phyloP scores from a whole-genome alignment of 495 filamentous ascomycete genomes.

The Hyaloscypha finlandica region DNA sequence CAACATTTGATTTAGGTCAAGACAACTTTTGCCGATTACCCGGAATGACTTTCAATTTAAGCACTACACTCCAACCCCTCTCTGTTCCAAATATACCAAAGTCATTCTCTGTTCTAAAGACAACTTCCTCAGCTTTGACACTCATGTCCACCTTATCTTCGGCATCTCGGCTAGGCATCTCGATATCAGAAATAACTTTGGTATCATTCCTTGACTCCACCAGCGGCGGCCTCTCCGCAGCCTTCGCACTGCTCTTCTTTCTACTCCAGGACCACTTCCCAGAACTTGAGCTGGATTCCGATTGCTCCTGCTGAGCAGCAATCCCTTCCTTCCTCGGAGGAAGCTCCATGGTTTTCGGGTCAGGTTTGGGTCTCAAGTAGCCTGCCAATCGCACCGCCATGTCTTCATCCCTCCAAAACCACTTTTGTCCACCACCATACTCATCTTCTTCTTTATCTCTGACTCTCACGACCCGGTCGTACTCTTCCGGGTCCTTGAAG shows the following conservation, averaged over 20 bases:
- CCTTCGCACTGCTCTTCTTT: conserved; percentile 27
- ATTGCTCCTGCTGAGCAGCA: conserved; percentile 4
- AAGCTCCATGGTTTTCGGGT: conserved; percentile 20
- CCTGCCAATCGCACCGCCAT: conserved; percentile 47
- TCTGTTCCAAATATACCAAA: conserved; percentile 54
- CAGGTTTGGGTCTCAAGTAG: conserved; percentile 43
- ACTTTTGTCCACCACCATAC: conserved; percentile 18
- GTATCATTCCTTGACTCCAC: conserved; percentile 13
- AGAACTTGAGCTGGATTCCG: conserved; percentile 20
- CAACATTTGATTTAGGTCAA: background rate
- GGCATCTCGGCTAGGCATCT: conserved; percentile 20
- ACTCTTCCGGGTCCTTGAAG: conserved; percentile 21
- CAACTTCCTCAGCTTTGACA: conserved; percentile 51
- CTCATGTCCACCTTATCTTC: conserved; percentile 37
- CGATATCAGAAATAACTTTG: background rate
- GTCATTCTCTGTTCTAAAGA: conserved; percentile 53
- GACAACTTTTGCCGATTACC: background rate
- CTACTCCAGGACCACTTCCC: conserved; percentile 14
- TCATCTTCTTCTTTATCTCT: conserved; percentile 15
- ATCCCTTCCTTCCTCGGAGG: conserved; percentile 19
- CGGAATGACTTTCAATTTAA: conserved; percentile 33
- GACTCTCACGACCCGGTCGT: conserved; percentile 25
- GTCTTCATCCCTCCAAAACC: conserved; percentile 49
- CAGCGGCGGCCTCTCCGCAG: conserved; percentile 6
- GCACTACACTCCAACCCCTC: conserved; percentile 50